Evolutionary conservation across 345 rosid genomes (phyloP), one percentile per base, ranked within the genome.

Genomic region (Bruguiera parviflora): DNA sequence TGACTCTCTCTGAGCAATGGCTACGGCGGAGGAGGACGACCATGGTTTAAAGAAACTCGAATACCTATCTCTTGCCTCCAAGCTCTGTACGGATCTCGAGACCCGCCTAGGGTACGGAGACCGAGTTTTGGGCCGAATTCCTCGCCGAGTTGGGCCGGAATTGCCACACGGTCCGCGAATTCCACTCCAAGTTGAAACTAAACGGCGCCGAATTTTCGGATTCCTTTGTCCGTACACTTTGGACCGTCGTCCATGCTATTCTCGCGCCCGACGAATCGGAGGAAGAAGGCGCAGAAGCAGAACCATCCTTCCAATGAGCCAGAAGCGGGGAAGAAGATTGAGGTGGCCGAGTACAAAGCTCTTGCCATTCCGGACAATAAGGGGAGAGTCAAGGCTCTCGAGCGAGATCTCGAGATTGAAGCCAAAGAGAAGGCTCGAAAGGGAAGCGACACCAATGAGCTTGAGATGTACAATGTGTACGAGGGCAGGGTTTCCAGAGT

Each of bases 181-280:
- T 94, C 73, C 89, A 91, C 66, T 55, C 81, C 63, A 83, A 83
- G 78, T 75, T 94, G 59, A 91, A 91, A 84, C 78, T 84, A 47
- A 78, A 80, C 33, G 98, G 92, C 0, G 98, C 96, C 1, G 95
- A 91, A 71, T 77, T 94, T 86, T 93, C 98, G 0, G 97, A 94
- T 77, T 94, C 87, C 75, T 87, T 91, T 68, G 96, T 88, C 1
- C 88, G 87, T 0, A 89, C 97, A 0, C 80, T 89, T 22, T 74
- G 88, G 10, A 86, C 86, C 9, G 86, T 86, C 16, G 91, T 94
- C 70, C 98, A 88, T 66, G 97, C 87, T 55, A 91, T 94, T 72
- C 81, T 89, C 47, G 92, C 98, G 5, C 89, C 89, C 91, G n/a
- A 67, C 86, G 1, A 82, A 81, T 66, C 83, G 76, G 74, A 84